Percentiles rank a stretch among this genome's conserved stretches.
phyloP scores from a whole-genome alignment of 2,329 filamentous ascomycete genomes.

The Hyphodiscus sp. region DNA sequence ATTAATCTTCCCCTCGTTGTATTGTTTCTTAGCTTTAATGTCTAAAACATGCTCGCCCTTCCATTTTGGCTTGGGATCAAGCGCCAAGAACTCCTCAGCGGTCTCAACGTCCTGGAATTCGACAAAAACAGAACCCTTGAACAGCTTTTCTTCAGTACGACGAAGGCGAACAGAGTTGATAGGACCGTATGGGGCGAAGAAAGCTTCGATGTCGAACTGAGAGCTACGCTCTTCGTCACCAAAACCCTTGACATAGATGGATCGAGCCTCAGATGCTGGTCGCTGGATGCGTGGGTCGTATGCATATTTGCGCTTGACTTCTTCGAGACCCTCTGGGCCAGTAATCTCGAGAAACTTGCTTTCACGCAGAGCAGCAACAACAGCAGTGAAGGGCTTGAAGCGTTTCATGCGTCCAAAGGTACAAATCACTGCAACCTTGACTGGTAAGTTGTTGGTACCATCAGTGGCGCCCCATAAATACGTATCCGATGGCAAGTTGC shows the following conservation, averaged over 20 bases:
- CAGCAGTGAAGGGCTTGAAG: conserved; percentile 80
- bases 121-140: conserved; percentile 96
- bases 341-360: conserved; percentile 67
- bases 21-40: conserved; percentile 83
- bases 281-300: conserved; percentile 53
- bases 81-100: conserved; percentile 70
- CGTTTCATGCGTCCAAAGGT: conserved; percentile 93
- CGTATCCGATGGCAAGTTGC: conserved; percentile 82
- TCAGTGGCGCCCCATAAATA: conserved; percentile 76
- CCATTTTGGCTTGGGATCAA: conserved; percentile 79
- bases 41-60: conserved; percentile 65
- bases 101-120: conserved; percentile 79
- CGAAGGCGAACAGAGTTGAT: conserved; percentile 82
- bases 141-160: conserved; percentile 62
- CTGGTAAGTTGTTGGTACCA: conserved; percentile 73
- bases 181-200: conserved; percentile 76
- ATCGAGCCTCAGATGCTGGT: conserved; percentile 62
- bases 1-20: conserved; percentile 70
- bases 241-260: conserved; percentile 92
- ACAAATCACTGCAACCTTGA: conserved; percentile 71
- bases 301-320: conserved; percentile 69
- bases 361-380: conserved; percentile 76
- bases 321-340: conserved; percentile 67
- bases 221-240: conserved; percentile 75
- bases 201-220: conserved; percentile 90